These are phyloP conservation scores for Psilocybe cubensis DNA, from an alignment of 768 basidiomycete genomes.

Conservation along the genomic window DNA sequence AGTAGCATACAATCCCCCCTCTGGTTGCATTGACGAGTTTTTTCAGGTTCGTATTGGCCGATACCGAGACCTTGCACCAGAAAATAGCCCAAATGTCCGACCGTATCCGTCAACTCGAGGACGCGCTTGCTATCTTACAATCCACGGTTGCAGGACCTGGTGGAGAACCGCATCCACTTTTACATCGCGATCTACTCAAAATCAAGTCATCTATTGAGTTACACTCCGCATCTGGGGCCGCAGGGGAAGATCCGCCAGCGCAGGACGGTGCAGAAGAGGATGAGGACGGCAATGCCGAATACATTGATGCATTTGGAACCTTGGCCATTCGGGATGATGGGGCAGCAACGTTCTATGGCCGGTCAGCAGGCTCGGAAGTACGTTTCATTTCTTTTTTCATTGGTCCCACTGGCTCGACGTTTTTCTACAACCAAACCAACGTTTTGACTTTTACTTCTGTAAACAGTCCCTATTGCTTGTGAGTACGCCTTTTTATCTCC, in stretches of 20 bases:
- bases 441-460: neutral
- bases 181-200: constrained; percentile 60
- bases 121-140: constrained; percentile 63
- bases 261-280: constrained; percentile 27
- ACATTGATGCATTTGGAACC: constrained; percentile 72
- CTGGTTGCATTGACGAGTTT: neutral
- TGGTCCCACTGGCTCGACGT: neutral
- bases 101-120: constrained; percentile 73
- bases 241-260: constrained; percentile 27
- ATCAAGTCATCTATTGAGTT: constrained; percentile 74
- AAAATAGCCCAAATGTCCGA: constrained; percentile 73
- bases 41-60: constrained; percentile 68
- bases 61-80: constrained; percentile 69
- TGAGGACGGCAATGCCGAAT: constrained; percentile 47
- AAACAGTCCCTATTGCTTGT: constrained; percentile 60
- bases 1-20: constrained; percentile 18
- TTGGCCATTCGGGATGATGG: constrained; percentile 72
- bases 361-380: constrained; percentile 76
- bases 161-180: constrained; percentile 59
- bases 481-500: constrained; percentile 24
- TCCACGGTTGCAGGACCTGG: constrained; percentile 39
- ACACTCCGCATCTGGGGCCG: constrained; percentile 48
- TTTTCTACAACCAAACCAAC: neutral
- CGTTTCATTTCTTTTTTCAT: constrained; percentile 21
- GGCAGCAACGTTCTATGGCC: constrained; percentile 70